Percentiles rank a stretch among this genome's conserved stretches.
phyloP scores from a whole-genome alignment of 768 basidiomycete species.

The Leccinellum albellum region DNA sequence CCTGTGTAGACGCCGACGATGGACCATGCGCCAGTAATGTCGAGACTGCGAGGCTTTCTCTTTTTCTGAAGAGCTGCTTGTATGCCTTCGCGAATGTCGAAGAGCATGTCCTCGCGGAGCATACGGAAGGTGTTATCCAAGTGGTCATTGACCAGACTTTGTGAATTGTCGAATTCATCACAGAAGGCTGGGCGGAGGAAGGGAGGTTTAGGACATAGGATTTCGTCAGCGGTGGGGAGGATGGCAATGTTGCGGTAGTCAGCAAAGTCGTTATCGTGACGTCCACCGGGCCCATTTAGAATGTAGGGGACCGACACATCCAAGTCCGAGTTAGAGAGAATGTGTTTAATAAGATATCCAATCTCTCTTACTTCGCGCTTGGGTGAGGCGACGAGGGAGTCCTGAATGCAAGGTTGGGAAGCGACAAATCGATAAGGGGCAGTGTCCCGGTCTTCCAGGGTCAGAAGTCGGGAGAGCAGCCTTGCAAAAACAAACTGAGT shows the following conservation, averaged over 20 bases:
- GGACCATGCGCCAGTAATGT: slow-evolving; percentile 30
- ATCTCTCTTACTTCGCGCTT: slow-evolving; percentile 26
- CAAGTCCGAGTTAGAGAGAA: slow-evolving; percentile 25
- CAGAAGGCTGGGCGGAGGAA: slow-evolving; percentile 44
- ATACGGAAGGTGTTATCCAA: slow-evolving; percentile 66
- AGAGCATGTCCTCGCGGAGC: slow-evolving; percentile 60
- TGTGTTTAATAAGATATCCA: slow-evolving; percentile 40
- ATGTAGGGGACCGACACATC: slow-evolving; percentile 11
- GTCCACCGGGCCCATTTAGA: slow-evolving; percentile 47
- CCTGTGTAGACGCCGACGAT: slow-evolving; percentile 37
- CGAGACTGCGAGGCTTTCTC: slow-evolving; percentile 34
- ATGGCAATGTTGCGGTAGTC: slow-evolving; percentile 58
- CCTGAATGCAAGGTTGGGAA: slow-evolving; percentile 25
- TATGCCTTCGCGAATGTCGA: slow-evolving; percentile 53
- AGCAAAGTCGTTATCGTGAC: slow-evolving; percentile 65
- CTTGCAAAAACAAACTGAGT: slow-evolving; percentile 42
- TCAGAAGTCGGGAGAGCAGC: slow-evolving; percentile 46
- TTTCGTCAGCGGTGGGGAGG: slow-evolving; percentile 59
- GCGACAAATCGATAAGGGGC: slow-evolving; percentile 38
- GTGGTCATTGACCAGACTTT: slow-evolving; percentile 38
- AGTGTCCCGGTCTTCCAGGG: slow-evolving; percentile 31
- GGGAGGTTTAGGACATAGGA: slow-evolving; percentile 40
- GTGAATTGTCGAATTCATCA: slow-evolving; percentile 15
- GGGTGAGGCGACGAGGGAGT: slow-evolving; percentile 23
- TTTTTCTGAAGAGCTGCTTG: slow-evolving; percentile 37